Evolutionary conservation across 2,329 filamentous ascomycete genomes (phyloP).

Genomic region (Ilyonectria robusta): DNA sequence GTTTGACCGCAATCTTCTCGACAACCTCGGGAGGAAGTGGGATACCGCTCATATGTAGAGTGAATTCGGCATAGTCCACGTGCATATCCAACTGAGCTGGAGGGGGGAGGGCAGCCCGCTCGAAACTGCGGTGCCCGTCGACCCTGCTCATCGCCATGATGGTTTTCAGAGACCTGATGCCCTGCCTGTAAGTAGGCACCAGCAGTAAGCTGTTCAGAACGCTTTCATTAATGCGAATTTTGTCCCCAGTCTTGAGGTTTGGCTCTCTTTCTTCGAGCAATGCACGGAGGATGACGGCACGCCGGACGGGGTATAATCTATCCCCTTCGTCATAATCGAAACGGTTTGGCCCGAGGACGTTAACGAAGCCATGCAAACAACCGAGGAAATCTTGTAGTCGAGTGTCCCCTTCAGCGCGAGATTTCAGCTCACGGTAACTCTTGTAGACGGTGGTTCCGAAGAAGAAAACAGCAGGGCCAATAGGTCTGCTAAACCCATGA

Average conservation of each 20-base stretch:
- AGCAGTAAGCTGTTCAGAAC: background rate
- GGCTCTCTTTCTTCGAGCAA: conserved; percentile 3
- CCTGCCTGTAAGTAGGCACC: conserved; percentile 1
- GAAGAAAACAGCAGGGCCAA: conserved; percentile 2
- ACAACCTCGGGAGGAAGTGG: background rate
- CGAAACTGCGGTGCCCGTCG: conserved; percentile 3
- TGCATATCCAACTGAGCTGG: conserved; percentile 2
- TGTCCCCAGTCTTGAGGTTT: background rate
- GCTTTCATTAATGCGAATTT: conserved; percentile 1
- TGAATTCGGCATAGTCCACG: background rate
- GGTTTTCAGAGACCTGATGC: conserved; percentile 6
- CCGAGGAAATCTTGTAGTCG: conserved; percentile 5
- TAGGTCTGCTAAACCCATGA: background rate
- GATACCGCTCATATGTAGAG: background rate
- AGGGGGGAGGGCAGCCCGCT: background rate
- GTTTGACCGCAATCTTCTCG: background rate
- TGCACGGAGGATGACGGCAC: conserved; percentile 7
- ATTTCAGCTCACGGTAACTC: conserved; percentile 2
- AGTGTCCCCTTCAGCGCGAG: background rate
- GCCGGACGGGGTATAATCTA: conserved; percentile 5
- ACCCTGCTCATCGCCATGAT: conserved; percentile 11
- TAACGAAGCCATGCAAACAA: conserved; percentile 8
- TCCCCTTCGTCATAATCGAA: background rate
- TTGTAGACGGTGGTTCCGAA: background rate
- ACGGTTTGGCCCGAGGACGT: conserved; percentile 8